A percentile compares a stretch with the other conserved stretches of the same genome.
Conservation (phyloP, 106 monocot species). For the Chionographis japonica region DNA sequence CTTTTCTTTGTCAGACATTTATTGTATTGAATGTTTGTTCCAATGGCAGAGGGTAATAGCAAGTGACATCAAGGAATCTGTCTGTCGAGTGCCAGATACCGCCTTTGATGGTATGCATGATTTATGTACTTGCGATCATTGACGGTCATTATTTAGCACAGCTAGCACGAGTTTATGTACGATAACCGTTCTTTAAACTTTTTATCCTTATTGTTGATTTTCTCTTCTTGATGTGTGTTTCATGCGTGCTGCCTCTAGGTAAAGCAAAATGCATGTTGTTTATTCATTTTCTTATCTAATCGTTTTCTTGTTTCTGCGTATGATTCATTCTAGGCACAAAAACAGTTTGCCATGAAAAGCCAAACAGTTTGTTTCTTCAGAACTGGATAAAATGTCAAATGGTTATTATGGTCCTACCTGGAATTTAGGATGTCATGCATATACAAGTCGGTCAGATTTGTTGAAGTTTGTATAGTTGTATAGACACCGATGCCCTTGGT, state of each 20-base stretch:
- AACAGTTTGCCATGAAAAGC: too few species aligned
- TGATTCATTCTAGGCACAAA: neutral
- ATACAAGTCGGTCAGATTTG: too few species aligned
- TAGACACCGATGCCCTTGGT: too few species aligned
- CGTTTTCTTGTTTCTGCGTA: neutral
- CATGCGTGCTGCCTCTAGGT: too few species aligned
- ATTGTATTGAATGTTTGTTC: conserved; percentile 6
- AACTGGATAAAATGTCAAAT: too few species aligned
- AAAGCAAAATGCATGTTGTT: too few species aligned
- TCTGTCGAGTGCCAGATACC: conserved; percentile 86
- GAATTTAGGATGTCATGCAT: too few species aligned
- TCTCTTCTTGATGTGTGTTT: neutral
- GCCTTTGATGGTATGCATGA: conserved; percentile 65
- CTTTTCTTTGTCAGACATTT: neutral
- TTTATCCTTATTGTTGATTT: neutral
- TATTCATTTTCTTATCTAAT: neutral
- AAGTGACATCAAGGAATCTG: conserved; percentile 93
- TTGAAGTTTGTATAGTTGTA: too few species aligned
- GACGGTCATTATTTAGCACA: too few species aligned
- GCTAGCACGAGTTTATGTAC: too few species aligned
- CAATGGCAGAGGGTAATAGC: conserved; percentile 69
- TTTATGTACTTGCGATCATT: neutral
- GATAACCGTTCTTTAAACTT: neutral
- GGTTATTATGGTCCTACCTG: too few species aligned
- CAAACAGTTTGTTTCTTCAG: too few species aligned